Conservation (phyloP, 176 grass and related monocot species). For the Carex littledalei region DNA sequence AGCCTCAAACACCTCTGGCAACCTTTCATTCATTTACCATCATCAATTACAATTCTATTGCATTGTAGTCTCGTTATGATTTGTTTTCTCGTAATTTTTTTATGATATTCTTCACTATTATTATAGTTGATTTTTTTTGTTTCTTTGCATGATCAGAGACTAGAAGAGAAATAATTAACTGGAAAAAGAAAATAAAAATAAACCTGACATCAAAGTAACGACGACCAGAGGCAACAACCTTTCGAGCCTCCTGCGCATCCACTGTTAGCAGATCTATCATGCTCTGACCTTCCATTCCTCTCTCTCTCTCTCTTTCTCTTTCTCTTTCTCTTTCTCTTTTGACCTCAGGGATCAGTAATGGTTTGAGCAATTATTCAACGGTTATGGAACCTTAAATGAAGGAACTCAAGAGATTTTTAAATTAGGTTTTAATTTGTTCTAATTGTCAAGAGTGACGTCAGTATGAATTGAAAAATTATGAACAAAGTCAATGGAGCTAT, state of each 20-base stretch:
- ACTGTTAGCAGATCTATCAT: neutral
- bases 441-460: constrained; percentile 3
- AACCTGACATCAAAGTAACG: constrained; percentile 23
- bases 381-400: neutral
- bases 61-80: too few relatives aligned
- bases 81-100: too few relatives aligned
- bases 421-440: neutral
- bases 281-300: neutral
- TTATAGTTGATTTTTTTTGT: too few relatives aligned
- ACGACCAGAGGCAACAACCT: constrained; percentile 5
- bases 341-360: neutral
- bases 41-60: neutral
- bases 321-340: neutral
- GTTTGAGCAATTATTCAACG: neutral
- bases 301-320: neutral
- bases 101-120: too few relatives aligned
- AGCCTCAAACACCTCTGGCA: constrained; percentile 33
- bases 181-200: neutral
- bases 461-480: neutral
- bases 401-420: neutral
- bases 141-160: too few relatives aligned
- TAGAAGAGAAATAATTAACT: neutral
- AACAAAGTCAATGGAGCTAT: constrained; percentile 10
- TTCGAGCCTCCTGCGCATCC: neutral
- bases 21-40: neutral